Percentiles rank a stretch among this genome's conserved stretches.
These are phyloP conservation scores for Ustilago xerochloae DNA, from an alignment of 1,284 basidiomycete species.

Conservation along the genomic window DNA sequence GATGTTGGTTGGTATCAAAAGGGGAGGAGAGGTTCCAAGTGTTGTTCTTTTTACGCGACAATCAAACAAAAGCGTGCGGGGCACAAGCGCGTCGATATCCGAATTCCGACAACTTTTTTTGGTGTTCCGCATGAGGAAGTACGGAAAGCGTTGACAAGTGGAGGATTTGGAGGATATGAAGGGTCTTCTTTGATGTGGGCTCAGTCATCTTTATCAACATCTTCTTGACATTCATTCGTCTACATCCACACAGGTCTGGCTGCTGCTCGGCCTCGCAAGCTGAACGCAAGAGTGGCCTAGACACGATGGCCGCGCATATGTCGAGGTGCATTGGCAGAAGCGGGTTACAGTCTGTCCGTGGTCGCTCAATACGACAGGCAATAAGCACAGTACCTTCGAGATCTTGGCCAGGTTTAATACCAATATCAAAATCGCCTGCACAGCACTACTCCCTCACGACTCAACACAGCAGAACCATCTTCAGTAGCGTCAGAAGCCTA, in stretches of 20 bases:
- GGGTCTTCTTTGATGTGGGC: background rate
- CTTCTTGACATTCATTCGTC: background rate
- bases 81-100: conserved; percentile 13
- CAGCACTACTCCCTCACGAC: background rate
- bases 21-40: background rate
- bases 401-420: background rate
- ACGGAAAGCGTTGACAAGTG: too few relatives aligned
- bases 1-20: background rate
- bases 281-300: background rate
- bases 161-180: conserved; percentile 2
- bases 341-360: background rate
- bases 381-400: background rate
- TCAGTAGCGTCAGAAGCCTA: background rate
- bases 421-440: too few relatives aligned
- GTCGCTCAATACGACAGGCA: background rate
- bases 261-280: too few relatives aligned
- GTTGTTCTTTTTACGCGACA: conserved; percentile 29
- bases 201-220: background rate
- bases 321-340: background rate
- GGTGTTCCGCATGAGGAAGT: background rate
- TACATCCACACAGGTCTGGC: background rate
- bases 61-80: conserved; percentile 16
- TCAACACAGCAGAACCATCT: background rate
- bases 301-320: background rate
- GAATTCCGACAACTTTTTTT: conserved; percentile 23